phyloP scores from a whole-genome alignment of 2,329 filamentous ascomycete genomes.

The Alternaria incomplexa region DNA sequence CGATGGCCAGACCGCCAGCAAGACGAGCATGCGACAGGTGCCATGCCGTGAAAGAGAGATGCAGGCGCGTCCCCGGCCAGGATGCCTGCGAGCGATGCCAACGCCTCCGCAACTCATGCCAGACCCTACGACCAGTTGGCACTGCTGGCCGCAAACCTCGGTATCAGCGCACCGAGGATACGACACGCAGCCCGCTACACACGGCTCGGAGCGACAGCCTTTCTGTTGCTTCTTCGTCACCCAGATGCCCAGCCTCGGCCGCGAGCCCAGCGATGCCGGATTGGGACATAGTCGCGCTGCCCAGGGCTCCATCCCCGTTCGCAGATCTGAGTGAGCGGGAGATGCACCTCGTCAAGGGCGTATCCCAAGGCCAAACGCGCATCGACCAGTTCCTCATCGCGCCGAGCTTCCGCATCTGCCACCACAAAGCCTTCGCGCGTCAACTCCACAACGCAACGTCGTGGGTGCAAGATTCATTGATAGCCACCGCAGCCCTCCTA shows the following conservation, averaged over 20 bases:
- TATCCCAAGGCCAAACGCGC: slow-evolving; percentile 2
- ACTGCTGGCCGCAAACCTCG: slow-evolving; percentile 13
- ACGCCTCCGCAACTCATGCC: slow-evolving; percentile 7
- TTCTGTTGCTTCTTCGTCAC: neutral
- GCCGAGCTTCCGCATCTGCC: slow-evolving; percentile 4
- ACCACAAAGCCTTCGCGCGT: slow-evolving; percentile 8
- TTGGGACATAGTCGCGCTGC: neutral
- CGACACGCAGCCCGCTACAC: neutral
- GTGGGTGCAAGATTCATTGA: slow-evolving; percentile 5
- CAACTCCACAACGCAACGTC: slow-evolving; percentile 2
- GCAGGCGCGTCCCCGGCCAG: slow-evolving; percentile 5
- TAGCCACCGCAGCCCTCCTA: slow-evolving; percentile 7
- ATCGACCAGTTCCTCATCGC: slow-evolving; percentile 9
- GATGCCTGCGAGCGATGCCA: slow-evolving; percentile 11
- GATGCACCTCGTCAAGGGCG: slow-evolving; percentile 2
- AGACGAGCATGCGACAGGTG: slow-evolving; percentile 12
- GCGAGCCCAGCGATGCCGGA: neutral
- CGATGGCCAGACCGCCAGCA: slow-evolving; percentile 6
- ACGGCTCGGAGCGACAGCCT: neutral
- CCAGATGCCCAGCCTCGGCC: neutral
- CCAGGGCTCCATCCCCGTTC: neutral
- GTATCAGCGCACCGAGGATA: slow-evolving; percentile 1
- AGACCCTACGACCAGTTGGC: slow-evolving; percentile 5
- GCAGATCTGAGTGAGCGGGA: slow-evolving; percentile 4
- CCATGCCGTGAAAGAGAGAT: slow-evolving; percentile 12